Conservation (phyloP, 1,139 yeast species). For the Kodamaea sp. region DNA sequence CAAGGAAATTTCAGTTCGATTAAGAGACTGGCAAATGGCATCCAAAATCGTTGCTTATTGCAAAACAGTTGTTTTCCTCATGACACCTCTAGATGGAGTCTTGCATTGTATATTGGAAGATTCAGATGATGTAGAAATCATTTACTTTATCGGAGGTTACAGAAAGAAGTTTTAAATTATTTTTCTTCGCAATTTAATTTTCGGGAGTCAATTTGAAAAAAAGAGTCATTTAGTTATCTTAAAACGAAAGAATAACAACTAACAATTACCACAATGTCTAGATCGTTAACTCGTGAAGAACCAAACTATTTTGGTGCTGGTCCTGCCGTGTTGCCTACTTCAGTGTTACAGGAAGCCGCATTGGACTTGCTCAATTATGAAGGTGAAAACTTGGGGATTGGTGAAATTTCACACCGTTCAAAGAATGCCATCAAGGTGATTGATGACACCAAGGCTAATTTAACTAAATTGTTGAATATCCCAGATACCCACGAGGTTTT, state of each 20-base stretch:
- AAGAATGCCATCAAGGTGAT: constrained; percentile 74
- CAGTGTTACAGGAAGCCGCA: constrained; percentile 85
- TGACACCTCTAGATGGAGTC: constrained; percentile 50
- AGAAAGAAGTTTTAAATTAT: constrained; percentile 11
- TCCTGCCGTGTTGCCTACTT: constrained; percentile 86
- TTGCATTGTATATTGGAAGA: constrained; percentile 57
- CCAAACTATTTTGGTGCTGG: constrained; percentile 96
- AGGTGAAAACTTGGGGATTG: constrained; percentile 74
- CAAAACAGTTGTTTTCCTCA: constrained; percentile 47
- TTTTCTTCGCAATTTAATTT: neutral
- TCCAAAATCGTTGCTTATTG: constrained; percentile 52
- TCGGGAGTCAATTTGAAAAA: neutral
- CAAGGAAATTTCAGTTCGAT: constrained; percentile 40
- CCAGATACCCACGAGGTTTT: constrained; percentile 94
- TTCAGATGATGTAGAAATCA: constrained; percentile 51
- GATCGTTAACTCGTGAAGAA: constrained; percentile 55
- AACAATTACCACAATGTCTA: constrained; percentile 1
- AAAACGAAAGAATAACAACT: neutral
- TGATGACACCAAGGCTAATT: constrained; percentile 67
- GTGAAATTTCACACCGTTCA: constrained; percentile 95
- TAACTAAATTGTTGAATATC: constrained; percentile 59
- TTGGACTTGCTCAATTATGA: constrained; percentile 70
- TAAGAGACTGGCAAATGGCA: constrained; percentile 58
- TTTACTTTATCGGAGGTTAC: constrained; percentile 48
- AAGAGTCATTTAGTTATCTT: neutral